Conservation (phyloP, 1,284 basidiomycete genomes). For the Pterula multifida region DNA sequence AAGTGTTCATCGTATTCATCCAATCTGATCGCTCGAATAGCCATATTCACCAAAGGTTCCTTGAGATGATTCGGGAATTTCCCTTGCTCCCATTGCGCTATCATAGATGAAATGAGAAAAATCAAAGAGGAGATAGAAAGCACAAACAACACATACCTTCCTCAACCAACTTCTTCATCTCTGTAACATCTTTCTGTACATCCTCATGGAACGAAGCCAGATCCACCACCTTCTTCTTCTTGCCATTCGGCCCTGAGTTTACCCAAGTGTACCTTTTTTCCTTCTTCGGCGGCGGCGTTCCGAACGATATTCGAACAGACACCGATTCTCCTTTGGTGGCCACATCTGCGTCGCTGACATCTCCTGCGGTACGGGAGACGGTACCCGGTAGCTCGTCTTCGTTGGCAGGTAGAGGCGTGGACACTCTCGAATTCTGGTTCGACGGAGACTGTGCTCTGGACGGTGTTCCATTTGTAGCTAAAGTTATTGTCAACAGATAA, state of each 20-base stretch:
- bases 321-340: not conserved
- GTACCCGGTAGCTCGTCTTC: not conserved
- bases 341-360: not conserved
- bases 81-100: conserved; percentile 68
- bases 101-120: not conserved
- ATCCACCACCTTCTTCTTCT: conserved; percentile 61
- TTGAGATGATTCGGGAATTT: conserved; percentile 84
- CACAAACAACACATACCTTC: conserved; percentile 29
- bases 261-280: conserved; percentile 29
- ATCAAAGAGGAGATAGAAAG: not conserved
- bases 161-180: conserved; percentile 48
- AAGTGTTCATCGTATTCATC: conserved; percentile 89
- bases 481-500: not conserved
- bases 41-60: conserved; percentile 58
- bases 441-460: no score
- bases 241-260: conserved; percentile 30
- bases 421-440: not conserved
- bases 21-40: conserved; percentile 68
- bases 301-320: not conserved
- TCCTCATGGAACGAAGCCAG: conserved; percentile 59
- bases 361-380: not conserved
- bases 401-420: not conserved
- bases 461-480: not conserved
- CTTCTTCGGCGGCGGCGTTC: conserved; percentile 21
- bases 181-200: conserved; percentile 49